Evolutionary conservation across 2,329 filamentous ascomycete genomes (phyloP).

Genomic region (Alternaria dauci): DNA sequence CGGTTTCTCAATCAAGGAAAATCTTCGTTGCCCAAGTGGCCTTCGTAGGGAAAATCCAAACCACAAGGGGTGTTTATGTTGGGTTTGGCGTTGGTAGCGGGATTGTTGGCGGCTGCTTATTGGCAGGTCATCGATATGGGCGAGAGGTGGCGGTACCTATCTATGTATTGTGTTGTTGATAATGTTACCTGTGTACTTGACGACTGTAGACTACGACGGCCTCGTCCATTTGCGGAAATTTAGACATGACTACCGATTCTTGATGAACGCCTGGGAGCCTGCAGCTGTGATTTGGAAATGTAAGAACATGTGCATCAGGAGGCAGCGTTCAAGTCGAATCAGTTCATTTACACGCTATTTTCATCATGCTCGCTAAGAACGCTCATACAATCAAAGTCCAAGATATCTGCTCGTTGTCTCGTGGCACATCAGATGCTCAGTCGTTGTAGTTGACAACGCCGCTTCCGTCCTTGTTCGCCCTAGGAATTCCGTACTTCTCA

Average conservation of each 20-base stretch:
- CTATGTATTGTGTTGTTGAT: conserved; percentile 5
- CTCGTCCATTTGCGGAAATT: not conserved
- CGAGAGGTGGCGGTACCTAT: not conserved
- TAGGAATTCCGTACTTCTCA: conserved; percentile 58
- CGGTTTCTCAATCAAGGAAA: not conserved
- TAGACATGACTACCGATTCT: not conserved
- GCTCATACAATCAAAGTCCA: not conserved
- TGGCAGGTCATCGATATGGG: not conserved
- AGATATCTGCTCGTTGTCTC: accelerated
- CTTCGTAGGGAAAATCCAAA: conserved; percentile 8
- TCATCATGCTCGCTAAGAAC: not conserved
- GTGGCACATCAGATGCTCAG: conserved; percentile 14
- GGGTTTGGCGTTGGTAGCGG: conserved; percentile 12
- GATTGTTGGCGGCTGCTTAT: not conserved
- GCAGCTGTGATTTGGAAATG: no score
- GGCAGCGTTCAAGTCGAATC: not conserved
- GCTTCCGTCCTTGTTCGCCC: conserved; percentile 65
- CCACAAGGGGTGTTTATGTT: not conserved
- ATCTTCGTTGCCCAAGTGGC: conserved; percentile 15
- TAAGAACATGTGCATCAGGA: no score
- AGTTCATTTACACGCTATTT: not conserved
- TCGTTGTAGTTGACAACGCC: conserved; percentile 67
- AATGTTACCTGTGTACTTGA: not conserved
- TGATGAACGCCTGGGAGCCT: not conserved
- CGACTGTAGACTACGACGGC: conserved; percentile 3